Base-by-base conservation (phyloP, 345 rosid species). In the Gossypium stocksii region DNA sequence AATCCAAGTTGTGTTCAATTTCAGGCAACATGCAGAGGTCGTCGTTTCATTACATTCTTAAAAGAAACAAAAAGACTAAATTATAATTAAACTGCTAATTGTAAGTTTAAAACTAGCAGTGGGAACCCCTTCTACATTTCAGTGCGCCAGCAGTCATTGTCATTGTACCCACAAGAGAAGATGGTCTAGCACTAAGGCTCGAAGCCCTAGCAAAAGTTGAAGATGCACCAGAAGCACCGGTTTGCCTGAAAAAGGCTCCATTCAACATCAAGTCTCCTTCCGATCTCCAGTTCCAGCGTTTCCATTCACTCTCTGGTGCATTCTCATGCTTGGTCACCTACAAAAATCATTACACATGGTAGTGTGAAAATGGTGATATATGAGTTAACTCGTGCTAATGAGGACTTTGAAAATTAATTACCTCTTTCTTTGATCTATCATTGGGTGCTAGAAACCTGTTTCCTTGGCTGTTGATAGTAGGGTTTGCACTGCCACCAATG, bases 291-390 rank as follows among this genome's bases (percentile, higher is more conserved):
- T 89, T 89, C 97, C 97, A 91, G 2, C 22, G 56, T 77, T 77
- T 85, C 92, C 92, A 91, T 75, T 89, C 76, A 38, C 84, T 83
- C 74, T 86, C 89, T 2, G 83, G 80, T 17, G 94, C 91, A 81
- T 88, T 79, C 77, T 91, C 97, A 34, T 87, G 93, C 80, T 91
- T 91, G 0, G 97, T 89, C 78, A 91, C 92, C 93, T 89, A n/a
- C 66, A 43, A 51, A 9, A 13, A 48, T 4, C 1, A 12, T 2
- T 41, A 13, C 59, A 7, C 7, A n/a, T 48, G 14, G 14, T 48
- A 48, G 13, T 48, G 15, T 48, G 52, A 48, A 48, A 48, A 48
- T 48, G 52, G 14, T 48, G 52, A 48, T 48, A 48, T 48, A 48
- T 13, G 52, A 48, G 52, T 48, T 48, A 48, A 10, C 14, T 48